These are phyloP conservation scores for Pseudocercospora musae DNA, from an alignment of 2,329 filamentous ascomycete genomes.

Conservation along the genomic window DNA sequence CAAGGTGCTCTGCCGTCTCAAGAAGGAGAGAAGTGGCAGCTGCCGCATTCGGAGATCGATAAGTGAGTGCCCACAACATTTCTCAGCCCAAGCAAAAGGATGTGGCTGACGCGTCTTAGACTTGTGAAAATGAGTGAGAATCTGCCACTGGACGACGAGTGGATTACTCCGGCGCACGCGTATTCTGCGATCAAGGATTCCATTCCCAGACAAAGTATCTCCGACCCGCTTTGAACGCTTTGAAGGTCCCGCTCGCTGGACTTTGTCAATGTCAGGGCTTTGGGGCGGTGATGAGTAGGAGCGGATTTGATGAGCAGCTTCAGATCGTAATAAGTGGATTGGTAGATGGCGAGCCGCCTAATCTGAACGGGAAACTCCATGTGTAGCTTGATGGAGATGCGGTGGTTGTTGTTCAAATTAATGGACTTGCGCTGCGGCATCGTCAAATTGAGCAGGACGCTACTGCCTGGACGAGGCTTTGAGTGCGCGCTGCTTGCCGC, in stretches of 20 bases:
- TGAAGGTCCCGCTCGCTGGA: conserved; percentile 18
- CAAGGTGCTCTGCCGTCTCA: conserved; percentile 12
- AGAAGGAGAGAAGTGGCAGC: conserved; percentile 17
- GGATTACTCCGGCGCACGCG: conserved; percentile 25
- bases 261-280: conserved; percentile 21
- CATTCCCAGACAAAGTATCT: conserved; percentile 15
- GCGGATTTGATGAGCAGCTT: conserved; percentile 15
- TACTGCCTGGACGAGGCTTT: not conserved
- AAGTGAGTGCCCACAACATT: not conserved
- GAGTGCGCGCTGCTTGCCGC: not conserved
- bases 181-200: conserved; percentile 19
- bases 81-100: not conserved
- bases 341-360: not conserved
- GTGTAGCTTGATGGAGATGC: not conserved
- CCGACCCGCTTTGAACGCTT: conserved; percentile 17
- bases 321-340: conserved; percentile 4
- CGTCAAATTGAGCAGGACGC: not conserved
- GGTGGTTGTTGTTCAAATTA: not conserved
- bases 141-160: conserved; percentile 23
- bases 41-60: conserved; percentile 29
- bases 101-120: conserved; percentile 11
- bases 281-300: conserved; percentile 20
- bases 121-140: conserved; percentile 21
- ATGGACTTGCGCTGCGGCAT: not conserved
- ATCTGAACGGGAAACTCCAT: not conserved